Percentiles rank a stretch among this genome's conserved stretches.
Evolutionary conservation across 768 basidiomycete species (phyloP).

Genomic region (Xerocomellus intermedius): DNA sequence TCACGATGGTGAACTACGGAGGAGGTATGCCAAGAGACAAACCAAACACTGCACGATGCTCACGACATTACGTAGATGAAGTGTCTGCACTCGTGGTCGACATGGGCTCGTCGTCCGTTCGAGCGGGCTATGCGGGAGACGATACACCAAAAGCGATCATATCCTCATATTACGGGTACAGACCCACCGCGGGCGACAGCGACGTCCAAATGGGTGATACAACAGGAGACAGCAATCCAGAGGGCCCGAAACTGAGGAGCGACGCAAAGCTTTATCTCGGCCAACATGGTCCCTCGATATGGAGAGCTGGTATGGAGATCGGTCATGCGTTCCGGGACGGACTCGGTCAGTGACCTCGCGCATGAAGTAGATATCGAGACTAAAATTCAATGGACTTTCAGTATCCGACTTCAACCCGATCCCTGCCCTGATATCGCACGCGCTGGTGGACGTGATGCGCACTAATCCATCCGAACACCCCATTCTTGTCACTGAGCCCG

Average conservation of each 20-base stretch:
- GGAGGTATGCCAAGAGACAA: constrained; percentile 55
- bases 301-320: constrained; percentile 89
- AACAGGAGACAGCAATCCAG: constrained; percentile 31
- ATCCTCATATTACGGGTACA: constrained; percentile 86
- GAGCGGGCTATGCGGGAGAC: constrained; percentile 97
- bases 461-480: constrained; percentile 84
- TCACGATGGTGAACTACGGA: constrained; percentile 77
- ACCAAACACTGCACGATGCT: not conserved
- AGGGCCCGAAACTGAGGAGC: constrained; percentile 38
- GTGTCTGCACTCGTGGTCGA: constrained; percentile 97
- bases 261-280: constrained; percentile 73
- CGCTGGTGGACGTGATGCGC: constrained; percentile 72
- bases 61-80: constrained; percentile 61
- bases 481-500: constrained; percentile 88
- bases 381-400: constrained; percentile 27
- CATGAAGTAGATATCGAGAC: not conserved
- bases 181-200: constrained; percentile 35
- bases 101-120: constrained; percentile 84
- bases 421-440: constrained; percentile 68
- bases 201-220: constrained; percentile 43
- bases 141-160: constrained; percentile 92
- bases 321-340: constrained; percentile 82
- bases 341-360: constrained; percentile 56
- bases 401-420: constrained; percentile 79
- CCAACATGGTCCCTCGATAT: constrained; percentile 84